Evolutionary conservation across 306 rosid genomes (phyloP).

Genomic region (Astragalus glycyphyllos): DNA sequence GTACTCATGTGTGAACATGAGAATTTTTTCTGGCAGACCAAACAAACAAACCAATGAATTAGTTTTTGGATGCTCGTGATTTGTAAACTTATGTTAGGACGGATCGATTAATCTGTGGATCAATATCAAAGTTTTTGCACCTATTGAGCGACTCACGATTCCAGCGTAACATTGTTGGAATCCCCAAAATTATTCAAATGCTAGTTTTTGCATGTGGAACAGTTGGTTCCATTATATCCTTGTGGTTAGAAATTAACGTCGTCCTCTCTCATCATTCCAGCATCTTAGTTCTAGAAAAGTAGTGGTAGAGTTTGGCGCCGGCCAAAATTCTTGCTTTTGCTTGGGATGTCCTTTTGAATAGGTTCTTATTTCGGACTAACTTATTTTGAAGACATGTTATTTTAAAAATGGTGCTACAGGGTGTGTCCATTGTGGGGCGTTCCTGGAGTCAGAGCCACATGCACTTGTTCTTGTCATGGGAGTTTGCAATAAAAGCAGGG

Average conservation of each 20-base stretch:
- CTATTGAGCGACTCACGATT: not conserved
- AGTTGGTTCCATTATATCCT: not conserved
- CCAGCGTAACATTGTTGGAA: not conserved
- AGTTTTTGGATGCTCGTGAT: not conserved
- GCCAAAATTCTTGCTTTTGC: too few species aligned
- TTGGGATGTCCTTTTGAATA: too few species aligned
- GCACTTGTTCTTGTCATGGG: too few species aligned
- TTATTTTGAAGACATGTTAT: too few species aligned
- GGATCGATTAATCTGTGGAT: not conserved
- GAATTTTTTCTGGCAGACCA: constrained; percentile 37
- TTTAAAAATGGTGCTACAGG: too few species aligned
- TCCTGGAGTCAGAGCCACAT: too few species aligned
- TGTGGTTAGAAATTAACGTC: not conserved
- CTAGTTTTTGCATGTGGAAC: not conserved
- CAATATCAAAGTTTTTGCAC: not conserved
- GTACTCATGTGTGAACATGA: constrained; percentile 45
- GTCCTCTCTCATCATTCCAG: not conserved
- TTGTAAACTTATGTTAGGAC: not conserved
- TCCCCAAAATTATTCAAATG: not conserved
- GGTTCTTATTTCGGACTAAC: too few species aligned
- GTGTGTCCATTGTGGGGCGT: too few species aligned
- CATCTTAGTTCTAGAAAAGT: too few species aligned
- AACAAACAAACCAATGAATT: not conserved
- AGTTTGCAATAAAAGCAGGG: too few species aligned
- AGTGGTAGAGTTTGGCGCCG: too few species aligned